Evolutionary conservation across 495 filamentous ascomycete species (phyloP).

Genomic region (Apiosordaria backusii): DNA sequence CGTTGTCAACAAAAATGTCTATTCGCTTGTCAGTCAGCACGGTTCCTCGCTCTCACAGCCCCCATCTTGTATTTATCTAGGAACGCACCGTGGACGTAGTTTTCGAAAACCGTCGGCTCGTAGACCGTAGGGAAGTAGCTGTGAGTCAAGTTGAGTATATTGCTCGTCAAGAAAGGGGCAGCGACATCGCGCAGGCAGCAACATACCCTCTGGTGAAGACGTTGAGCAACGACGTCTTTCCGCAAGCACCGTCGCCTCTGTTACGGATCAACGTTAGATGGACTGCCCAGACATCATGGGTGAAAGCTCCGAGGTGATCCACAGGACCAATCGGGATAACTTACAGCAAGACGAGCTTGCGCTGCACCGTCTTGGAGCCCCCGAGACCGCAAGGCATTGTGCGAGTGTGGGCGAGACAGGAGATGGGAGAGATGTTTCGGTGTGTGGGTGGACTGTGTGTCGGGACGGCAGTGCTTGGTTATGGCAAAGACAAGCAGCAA

Average conservation of each 20-base stretch:
- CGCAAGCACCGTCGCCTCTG: constrained; percentile 94
- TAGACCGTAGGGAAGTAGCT: constrained; percentile 98
- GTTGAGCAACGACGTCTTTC: constrained; percentile 95
- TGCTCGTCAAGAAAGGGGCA: background rate
- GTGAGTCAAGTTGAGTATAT: constrained; percentile 9
- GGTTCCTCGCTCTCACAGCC: background rate
- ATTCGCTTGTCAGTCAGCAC: constrained; percentile 13
- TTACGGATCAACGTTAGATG: constrained; percentile 26
- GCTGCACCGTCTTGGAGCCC: constrained; percentile 75
- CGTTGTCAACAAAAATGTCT: constrained; percentile 97
- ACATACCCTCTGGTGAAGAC: constrained; percentile 95
- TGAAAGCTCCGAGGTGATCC: background rate
- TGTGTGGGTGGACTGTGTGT: background rate
- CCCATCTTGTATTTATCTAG: background rate
- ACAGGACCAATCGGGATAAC: constrained; percentile 34
- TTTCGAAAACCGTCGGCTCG: constrained; percentile 98
- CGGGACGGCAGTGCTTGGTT: background rate
- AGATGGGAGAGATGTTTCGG: background rate
- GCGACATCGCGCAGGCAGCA: background rate
- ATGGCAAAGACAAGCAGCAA: background rate
- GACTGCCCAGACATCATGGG: constrained; percentile 12
- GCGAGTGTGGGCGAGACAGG: constrained; percentile 11
- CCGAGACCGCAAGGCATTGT: constrained; percentile 60
- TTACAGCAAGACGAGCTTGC: constrained; percentile 96
- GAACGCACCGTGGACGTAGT: constrained; percentile 90